Evolutionary conservation across 345 rosid genomes (phyloP), one percentile per base, ranked within the genome.

Genomic region (Corymbia maculata): DNA sequence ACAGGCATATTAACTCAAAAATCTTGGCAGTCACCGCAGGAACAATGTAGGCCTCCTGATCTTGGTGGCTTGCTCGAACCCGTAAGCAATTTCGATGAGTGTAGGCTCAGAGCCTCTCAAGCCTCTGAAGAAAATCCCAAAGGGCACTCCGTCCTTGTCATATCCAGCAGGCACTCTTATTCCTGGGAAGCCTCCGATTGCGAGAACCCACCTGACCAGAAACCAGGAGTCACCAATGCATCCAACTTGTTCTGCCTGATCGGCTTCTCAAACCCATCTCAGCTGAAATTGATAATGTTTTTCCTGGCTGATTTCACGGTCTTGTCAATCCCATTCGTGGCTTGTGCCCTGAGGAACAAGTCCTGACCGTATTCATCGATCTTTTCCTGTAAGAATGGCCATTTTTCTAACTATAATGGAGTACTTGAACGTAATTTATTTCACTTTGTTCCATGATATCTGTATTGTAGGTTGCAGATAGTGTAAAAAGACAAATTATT

Each of bases 121-220:
- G 24, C 98, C 98, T 15, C 95, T 94, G 79, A 97, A 95, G 88
- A 86, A 92, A 68, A 97, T 92, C 8, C 97, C 99, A 70, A 94
- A 93, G 4, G 98, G 98, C 79, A 90, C 89, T 32, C 95, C 95
- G n/a, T 89, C 50, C 2, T 87, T 51, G 61, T 90, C 94, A 86
- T 94, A 94, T 26, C 95, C 97, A 19, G 94, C 96, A 2, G 97
- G 98, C 5, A 96, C 98, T 51, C 36, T 94, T 68, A 96, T 94
- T 70, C 94, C 97, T 28, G 96, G 97, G 88, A 88, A 93, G 47
- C 98, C 97, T 70, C 98, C 97, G 24, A 92, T 94, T 44, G 97
- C 98, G 6, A 94, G 90, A 61, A 96, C 92, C 13, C 84, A 87
- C 52, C 75, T 80, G 52, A 14, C 88, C 9, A n/a, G n/a, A n/a